Base-by-base conservation (phyloP, 495 filamentous ascomycete species). In the Penicillium psychrofluorescens region DNA sequence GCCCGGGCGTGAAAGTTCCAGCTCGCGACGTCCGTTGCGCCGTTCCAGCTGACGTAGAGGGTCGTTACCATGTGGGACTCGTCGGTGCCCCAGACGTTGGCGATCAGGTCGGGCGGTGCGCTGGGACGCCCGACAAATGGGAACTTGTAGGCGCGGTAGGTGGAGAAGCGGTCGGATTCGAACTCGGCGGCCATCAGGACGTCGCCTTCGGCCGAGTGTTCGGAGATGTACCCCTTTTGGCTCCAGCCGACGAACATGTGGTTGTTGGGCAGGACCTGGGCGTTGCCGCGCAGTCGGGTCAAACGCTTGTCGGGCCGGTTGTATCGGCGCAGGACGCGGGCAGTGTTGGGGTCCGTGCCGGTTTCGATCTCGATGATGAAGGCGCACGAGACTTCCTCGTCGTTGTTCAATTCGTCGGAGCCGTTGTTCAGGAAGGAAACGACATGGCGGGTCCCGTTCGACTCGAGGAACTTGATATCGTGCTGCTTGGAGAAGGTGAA, bases 401-500 rank as follows among this genome's bases (percentile, higher is more conserved):
- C 57, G 50, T 16, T 58, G 52, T 35, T 66, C 58, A 54, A 74
- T 15, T 64, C 63, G 46, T 73, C 71, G 36, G 61, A 66, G 6
- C 62, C 73, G 44, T 79, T 79, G 50, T 81, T 74, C 43, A 73
- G 66, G 9, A 81, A 54, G 0, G 75, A 72, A 29, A 81, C 65
- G 29, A 67, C 53, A 43, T 68, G 49, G 55, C 54, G 49, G 29
- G 67, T 55, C 54, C 56, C 62, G 36, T 68, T 56, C 9, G 74
- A 68, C 12, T 61, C 57, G 11, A 76, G 34, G 54, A 73, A 74
- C 64, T 75, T 70, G 6, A 72, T 78, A 46, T 82, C 71, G 48
- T 84, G 79, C 51, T 82, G 79, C 47, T 71, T 74, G 15, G 71
- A 72, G 58, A 83, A 80, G 32, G 55, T 62, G 55, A 82, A 82